Base-by-base conservation (phyloP, 306 rosid species). In the Castanea sativa region DNA sequence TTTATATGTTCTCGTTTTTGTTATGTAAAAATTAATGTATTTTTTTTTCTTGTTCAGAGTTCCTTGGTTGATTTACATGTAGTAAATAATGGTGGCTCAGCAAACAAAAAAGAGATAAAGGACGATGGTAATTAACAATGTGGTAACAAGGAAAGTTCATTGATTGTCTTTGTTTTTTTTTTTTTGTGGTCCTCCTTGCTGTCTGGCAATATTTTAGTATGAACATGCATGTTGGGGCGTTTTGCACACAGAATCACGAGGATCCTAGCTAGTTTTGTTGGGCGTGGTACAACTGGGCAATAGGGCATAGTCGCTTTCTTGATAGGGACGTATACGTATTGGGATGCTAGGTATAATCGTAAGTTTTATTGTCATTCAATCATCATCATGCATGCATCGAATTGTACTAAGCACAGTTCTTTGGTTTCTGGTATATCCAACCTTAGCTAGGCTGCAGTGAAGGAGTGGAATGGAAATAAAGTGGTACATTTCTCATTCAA, bases 141-240 rank as follows among this genome's bases (percentile, higher is more conserved):
- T 12, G 79, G 83, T 59, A 65, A 80, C 83, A 83, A 55, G 69
- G 55, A 70, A 71, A 45, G 70, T 76, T 82, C 11, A 79, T 79
- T 83, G 55, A 81, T 76, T 83, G 86, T 87, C 83, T 85, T 86
- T 77, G 84, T 60, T 73, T 83, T 76, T 59, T 76, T 23, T 23
- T 23, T 23, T 23, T 73, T 75, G 53, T 88, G 90, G 90, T 81
- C 88, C 84, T 49, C 12, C 53, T 13, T 13, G 53, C 15, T 13
- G 14, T 11, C 53, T 83, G 51, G 45, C 63, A 65, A 35, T 13
- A 18, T 10, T 12, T 64, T 25, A 74, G 72, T 53, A 16, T 3
- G 14, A 51, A 15, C 70, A 38, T 65, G 60, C 73, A 83, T 83
- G 85, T 49, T 41, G 60, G 75, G 69, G 76, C 21, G 69, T 70